Evolutionary conservation across 2,329 filamentous ascomycete genomes (phyloP), one percentile per base, ranked within the genome.

Genomic region (Ophiocordyceps camponoti-floridani): DNA sequence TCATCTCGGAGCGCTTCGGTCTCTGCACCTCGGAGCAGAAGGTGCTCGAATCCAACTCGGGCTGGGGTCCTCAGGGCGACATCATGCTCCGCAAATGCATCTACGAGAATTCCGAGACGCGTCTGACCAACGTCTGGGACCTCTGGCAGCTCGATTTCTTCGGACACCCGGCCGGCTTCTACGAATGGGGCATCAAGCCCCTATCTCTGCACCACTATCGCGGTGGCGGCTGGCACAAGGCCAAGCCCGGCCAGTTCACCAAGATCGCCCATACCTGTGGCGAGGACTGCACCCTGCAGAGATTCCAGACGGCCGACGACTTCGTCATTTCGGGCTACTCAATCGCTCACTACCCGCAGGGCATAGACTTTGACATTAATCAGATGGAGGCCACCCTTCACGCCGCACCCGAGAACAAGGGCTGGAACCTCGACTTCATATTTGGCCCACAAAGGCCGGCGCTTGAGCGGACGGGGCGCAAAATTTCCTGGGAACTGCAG

Each of bases 181-280:
- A 79, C 57, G 76, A 80, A 59, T 69, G 70, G 37, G 73, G 73
- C 28, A 67, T 75, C 50, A 67, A 70, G 50, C 75, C 76, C 1
- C 63, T 79, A 19, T 76, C 72, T 8, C 65, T 80, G 19, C 76
- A 80, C 57, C 75, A 80, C 61, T 79, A 76, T 65, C 76, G 76
- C 52, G 72, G 73, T n/a, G 43, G 35, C 40, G 67, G 69, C 45
- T 77, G 72, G 72, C 72, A 75, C 56, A 54, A 58, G 19, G 70
- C 69, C 31, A 62, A 65, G 46, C 73, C 77, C 43, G 68, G 67
- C 52, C 68, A 75, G 48, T 69, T 75, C 55, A 68, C 70, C 51
- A 70, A 73, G 52, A 64, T 79, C 28, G 68, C 74, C 7, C 67
- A 74, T 47, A 63, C 75, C 13, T 79, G 75, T 50, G 75, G 76